Evolutionary conservation across 805 yeast species (phyloP), one percentile per base, ranked within the genome.

Genomic region (Kodamaea sagamina): DNA sequence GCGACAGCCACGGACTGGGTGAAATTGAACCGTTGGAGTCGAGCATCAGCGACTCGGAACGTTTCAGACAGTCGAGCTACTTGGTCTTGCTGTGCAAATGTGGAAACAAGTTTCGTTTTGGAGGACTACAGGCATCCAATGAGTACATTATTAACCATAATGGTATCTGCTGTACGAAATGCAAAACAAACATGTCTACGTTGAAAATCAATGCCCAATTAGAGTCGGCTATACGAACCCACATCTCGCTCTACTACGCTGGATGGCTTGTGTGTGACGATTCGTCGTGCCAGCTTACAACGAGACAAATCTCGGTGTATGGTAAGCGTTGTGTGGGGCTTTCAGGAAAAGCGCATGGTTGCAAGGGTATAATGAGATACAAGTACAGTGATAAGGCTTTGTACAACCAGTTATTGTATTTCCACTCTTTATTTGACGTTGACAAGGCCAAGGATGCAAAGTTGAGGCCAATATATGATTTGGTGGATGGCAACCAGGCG

Each of bases 251-350:
- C 24, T 93, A 90, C 62, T 93, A 93, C 61, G 82, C 86, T n/a
- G 92, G 90, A 4, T 81, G 93, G 88, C 67, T 89, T 36, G 66
- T 63, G 0, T 93, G 99, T 68, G 95, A 86, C 61, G 97, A 93
- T 54, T 59, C 81, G 4, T 77, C 93, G 1, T 92, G 98, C 67
- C 87, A 86, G 1, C 71, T 79, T 41, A 73, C 74, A 11, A 90
- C 97, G 0, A 75, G 96, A 48, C 96, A 90, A 58, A 76, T 93
- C 17, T 81, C 90, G 15, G 97, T 90, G 3, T 89, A 87, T 57
- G 98, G 98, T 41, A 80, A 83, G 52, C 76, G 92, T 51, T 89
- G 98, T 62, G 72, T 89, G 46, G 85, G 87, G 32, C 62, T 62
- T 45, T 75, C 74, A 55, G 87, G 87, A 2, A 74, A 68, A 32